phyloP scores from a whole-genome alignment of 129 eudicot genomes.

The Silybum marianum region DNA sequence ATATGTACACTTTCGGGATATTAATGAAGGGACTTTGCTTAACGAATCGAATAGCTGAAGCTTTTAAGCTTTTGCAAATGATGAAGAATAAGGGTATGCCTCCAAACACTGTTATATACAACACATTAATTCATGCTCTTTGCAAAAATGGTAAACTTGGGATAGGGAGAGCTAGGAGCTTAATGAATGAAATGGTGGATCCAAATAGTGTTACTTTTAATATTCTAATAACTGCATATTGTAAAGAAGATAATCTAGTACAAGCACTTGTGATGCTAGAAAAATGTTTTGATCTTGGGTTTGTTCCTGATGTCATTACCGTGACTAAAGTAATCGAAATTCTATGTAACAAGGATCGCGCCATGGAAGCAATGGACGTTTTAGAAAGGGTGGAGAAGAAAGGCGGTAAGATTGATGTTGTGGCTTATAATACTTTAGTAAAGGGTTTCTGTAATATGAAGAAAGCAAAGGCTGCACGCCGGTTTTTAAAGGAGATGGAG shows the following conservation, averaged over 20 bases:
- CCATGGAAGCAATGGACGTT: constrained; percentile 71
- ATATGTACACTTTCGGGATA: constrained; percentile 81
- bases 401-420: constrained; percentile 74
- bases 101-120: constrained; percentile 62
- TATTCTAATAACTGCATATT: constrained; percentile 71
- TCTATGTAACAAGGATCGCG: constrained; percentile 62
- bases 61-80: constrained; percentile 75
- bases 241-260: constrained; percentile 61
- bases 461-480: constrained; percentile 59
- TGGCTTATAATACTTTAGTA: constrained; percentile 74
- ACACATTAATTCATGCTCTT: constrained; percentile 79
- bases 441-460: constrained; percentile 68
- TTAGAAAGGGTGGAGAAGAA: constrained; percentile 63
- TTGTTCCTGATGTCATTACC: constrained; percentile 73
- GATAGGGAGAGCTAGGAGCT: constrained; percentile 86
- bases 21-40: constrained; percentile 93
- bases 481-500: constrained; percentile 80
- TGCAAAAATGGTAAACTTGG: constrained; percentile 90
- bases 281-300: constrained; percentile 63
- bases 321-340: constrained; percentile 63
- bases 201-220: constrained; percentile 68
- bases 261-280: constrained; percentile 91
- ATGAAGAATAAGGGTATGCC: constrained; percentile 63
- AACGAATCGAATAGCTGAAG: constrained; percentile 89
- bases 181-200: constrained; percentile 68